A percentile compares a stretch with the other conserved stretches of the same genome.
Conservation (phyloP, 352 stramenopile genomes). For the Phytophthora ohioensis region DNA sequence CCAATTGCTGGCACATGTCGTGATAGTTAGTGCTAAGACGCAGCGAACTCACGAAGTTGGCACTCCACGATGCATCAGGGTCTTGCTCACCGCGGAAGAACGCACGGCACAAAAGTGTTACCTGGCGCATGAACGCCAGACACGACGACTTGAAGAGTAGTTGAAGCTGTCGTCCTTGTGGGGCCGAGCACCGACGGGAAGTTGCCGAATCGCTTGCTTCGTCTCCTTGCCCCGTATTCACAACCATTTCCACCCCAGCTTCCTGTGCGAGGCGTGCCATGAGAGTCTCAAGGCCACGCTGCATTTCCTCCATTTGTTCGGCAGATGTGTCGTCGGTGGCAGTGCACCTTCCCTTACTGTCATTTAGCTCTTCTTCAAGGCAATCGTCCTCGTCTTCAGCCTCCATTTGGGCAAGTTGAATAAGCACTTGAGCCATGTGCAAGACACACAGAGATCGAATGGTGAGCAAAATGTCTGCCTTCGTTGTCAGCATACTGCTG, state of each 20-base stretch:
- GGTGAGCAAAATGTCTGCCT: constrained; percentile 82
- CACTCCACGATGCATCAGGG: constrained; percentile 76
- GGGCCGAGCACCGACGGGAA: constrained; percentile 20
- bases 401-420: constrained; percentile 65
- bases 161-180: constrained; percentile 63
- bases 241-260: constrained; percentile 51
- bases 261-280: constrained; percentile 57
- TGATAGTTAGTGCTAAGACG: constrained; percentile 79
- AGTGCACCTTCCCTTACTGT: constrained; percentile 14
- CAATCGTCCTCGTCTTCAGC: constrained; percentile 71
- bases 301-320: constrained; percentile 55
- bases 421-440: constrained; percentile 80
- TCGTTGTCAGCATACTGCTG: constrained; percentile 79
- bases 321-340: constrained; percentile 21
- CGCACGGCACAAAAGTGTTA: constrained; percentile 76
- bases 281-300: constrained; percentile 56
- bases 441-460: constrained; percentile 82
- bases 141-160: constrained; percentile 82
- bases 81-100: constrained; percentile 85
- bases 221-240: constrained; percentile 16
- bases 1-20: constrained; percentile 80
- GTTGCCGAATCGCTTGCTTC: neutral
- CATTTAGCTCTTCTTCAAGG: constrained; percentile 37
- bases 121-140: constrained; percentile 78
- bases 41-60: constrained; percentile 83